phyloP scores from a whole-genome alignment of 768 basidiomycete genomes.

The Hericium erinaceus region DNA sequence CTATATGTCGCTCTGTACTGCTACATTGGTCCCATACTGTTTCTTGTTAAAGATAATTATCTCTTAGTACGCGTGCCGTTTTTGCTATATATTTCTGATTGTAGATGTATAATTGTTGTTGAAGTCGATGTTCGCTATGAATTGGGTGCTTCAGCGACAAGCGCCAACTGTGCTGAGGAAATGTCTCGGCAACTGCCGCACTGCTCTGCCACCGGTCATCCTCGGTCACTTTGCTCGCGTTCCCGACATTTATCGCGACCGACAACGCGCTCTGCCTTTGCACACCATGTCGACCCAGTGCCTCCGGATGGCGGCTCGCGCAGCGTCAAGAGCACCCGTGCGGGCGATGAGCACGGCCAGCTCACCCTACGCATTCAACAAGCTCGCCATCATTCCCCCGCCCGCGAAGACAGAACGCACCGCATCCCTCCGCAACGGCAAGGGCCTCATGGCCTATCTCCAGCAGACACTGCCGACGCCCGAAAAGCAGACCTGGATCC shows the following conservation, averaged over 20 bases:
- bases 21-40: neutral
- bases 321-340: neutral
- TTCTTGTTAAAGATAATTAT: too few relatives aligned
- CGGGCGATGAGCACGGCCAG: slow-evolving; percentile 3
- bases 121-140: too few relatives aligned
- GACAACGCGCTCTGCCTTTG: neutral
- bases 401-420: slow-evolving; percentile 33
- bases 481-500: slow-evolving; percentile 61
- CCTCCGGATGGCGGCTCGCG: neutral
- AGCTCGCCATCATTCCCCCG: slow-evolving; percentile 46
- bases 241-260: too few relatives aligned
- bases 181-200: neutral
- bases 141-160: neutral
- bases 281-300: slow-evolving; percentile 5
- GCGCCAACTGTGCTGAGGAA: neutral
- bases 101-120: too few relatives aligned
- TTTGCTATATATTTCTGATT: too few relatives aligned
- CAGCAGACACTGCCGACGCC: slow-evolving; percentile 53
- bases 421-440: slow-evolving; percentile 48
- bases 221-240: neutral
- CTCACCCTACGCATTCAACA: slow-evolving; percentile 61
- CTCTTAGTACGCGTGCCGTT: too few relatives aligned
- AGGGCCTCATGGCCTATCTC: slow-evolving; percentile 72
- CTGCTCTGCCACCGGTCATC: neutral
- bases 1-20: slow-evolving; percentile 2